These are phyloP conservation scores for Gaeumannomyces tritici DNA, from an alignment of 2,329 filamentous ascomycete genomes.

Conservation along the genomic window DNA sequence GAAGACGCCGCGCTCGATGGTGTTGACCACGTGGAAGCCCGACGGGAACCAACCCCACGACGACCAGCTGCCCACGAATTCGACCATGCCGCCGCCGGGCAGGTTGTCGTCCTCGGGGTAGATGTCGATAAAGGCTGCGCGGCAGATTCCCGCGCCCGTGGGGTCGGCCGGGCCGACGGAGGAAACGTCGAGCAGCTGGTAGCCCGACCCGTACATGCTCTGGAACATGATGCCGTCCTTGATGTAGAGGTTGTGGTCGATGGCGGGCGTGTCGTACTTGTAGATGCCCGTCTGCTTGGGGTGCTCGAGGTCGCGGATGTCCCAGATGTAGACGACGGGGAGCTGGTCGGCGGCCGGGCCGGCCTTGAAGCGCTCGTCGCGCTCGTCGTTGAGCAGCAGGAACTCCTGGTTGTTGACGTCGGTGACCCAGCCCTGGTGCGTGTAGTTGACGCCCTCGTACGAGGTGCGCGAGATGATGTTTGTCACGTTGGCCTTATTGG, in stretches of 20 bases:
- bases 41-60: conserved; percentile 31
- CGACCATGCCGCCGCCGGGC: conserved; percentile 22
- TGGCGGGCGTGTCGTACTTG: conserved; percentile 22
- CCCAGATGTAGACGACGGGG: conserved; percentile 39
- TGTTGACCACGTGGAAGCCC: conserved; percentile 32
- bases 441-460: conserved; percentile 46
- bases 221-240: conserved; percentile 29
- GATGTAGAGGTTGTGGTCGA: conserved; percentile 36
- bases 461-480: conserved; percentile 41
- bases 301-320: conserved; percentile 28
- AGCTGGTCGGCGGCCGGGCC: conserved; percentile 20
- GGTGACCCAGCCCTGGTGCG: conserved; percentile 45
- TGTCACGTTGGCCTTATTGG: conserved; percentile 32
- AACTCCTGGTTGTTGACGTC: conserved; percentile 30
- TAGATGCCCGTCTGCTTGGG: conserved; percentile 32
- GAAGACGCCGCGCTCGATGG: conserved; percentile 33
- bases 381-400: conserved; percentile 40
- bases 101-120: conserved; percentile 35
- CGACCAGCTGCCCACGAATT: conserved; percentile 31
- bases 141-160: conserved; percentile 28
- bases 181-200: conserved; percentile 23
- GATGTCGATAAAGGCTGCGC: conserved; percentile 35
- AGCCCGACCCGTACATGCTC: conserved; percentile 33
- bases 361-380: conserved; percentile 32
- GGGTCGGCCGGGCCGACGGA: conserved; percentile 19